Percentiles rank a stretch among this genome's conserved stretches.
These are phyloP conservation scores for Saksenaea oblongispora DNA, from an alignment of 371 early-diverging fungal species.

Conservation along the genomic window DNA sequence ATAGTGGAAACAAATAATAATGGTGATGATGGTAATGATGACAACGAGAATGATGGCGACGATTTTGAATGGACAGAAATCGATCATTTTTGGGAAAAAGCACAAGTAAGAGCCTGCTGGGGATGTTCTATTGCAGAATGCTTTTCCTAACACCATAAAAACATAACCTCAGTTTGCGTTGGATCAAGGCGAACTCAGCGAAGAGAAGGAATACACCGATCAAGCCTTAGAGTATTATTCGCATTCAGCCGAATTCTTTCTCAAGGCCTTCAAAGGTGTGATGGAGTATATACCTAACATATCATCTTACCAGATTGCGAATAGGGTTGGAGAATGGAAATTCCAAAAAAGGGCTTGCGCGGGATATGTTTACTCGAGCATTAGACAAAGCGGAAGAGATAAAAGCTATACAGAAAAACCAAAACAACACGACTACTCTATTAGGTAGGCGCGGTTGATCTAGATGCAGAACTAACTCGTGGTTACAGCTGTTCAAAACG, in stretches of 20 bases:
- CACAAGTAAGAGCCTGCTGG: constrained; percentile 27
- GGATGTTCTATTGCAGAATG: neutral
- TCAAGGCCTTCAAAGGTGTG: constrained; percentile 45
- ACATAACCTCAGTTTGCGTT: constrained; percentile 15
- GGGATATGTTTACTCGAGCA: constrained; percentile 33
- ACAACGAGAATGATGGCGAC: constrained; percentile 20
- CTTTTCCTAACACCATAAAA: neutral
- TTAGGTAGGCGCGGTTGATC: constrained; percentile 11
- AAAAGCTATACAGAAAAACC: constrained; percentile 27
- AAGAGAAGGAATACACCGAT: constrained; percentile 36
- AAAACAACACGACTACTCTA: constrained; percentile 15
- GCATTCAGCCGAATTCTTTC: constrained; percentile 46
- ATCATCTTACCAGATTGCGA: neutral
- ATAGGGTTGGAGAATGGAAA: constrained; percentile 12
- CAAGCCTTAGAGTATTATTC: constrained; percentile 48
- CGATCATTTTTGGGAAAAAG: constrained; percentile 34
- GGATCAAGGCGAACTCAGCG: constrained; percentile 48
- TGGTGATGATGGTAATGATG: neutral
- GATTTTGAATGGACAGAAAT: constrained; percentile 24
- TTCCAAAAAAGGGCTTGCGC: constrained; percentile 6
- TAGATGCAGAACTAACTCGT: neutral
- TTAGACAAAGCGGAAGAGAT: constrained; percentile 40
- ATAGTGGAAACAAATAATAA: constrained; percentile 1
- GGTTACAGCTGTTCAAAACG: constrained; percentile 15
- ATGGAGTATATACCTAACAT: neutral